phyloP scores from a whole-genome alignment of 495 filamentous ascomycete species.

The Cercophora newfieldiana region DNA sequence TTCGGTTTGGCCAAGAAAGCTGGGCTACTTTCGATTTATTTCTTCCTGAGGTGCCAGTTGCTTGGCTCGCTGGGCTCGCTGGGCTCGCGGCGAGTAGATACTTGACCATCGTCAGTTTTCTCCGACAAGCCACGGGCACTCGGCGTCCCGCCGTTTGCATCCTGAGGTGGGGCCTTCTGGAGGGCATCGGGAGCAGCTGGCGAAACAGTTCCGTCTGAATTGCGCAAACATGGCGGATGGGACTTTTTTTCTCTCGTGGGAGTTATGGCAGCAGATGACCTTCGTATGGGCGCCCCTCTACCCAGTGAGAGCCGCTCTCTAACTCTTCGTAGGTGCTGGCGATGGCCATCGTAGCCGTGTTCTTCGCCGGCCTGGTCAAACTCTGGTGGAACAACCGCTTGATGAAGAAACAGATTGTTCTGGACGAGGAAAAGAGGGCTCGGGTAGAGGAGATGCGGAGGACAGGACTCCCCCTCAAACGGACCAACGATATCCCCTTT shows the following conservation, averaged over 20 bases:
- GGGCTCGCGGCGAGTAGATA: not conserved
- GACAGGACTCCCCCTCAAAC: conserved; percentile 45
- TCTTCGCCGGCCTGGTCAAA: conserved; percentile 54
- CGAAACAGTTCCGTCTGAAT: not conserved
- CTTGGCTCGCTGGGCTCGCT: not conserved
- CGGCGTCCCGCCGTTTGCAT: not conserved
- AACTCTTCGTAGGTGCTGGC: conserved; percentile 44
- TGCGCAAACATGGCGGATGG: conserved; percentile 23
- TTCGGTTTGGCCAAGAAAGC: conserved; percentile 9
- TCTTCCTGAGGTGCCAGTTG: not conserved
- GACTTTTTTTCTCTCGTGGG: conserved; percentile 76
- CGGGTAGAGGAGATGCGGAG: conserved; percentile 56
- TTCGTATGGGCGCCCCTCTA: conserved; percentile 62
- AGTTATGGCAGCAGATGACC: conserved; percentile 87
- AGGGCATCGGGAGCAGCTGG: not conserved
- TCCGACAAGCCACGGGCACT: not conserved
- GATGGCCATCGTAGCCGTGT: conserved; percentile 51
- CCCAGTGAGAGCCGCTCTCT: conserved; percentile 17
- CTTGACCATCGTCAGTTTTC: not conserved
- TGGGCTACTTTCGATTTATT: conserved; percentile 6
- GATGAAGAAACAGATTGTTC: conserved; percentile 62
- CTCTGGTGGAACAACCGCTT: conserved; percentile 63
- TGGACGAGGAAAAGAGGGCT: conserved; percentile 64
- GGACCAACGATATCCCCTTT: conserved; percentile 72
- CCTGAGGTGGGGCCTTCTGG: not conserved